Conservation (phyloP, 208 protist genomes). For the Wallacemonas sp. region DNA sequence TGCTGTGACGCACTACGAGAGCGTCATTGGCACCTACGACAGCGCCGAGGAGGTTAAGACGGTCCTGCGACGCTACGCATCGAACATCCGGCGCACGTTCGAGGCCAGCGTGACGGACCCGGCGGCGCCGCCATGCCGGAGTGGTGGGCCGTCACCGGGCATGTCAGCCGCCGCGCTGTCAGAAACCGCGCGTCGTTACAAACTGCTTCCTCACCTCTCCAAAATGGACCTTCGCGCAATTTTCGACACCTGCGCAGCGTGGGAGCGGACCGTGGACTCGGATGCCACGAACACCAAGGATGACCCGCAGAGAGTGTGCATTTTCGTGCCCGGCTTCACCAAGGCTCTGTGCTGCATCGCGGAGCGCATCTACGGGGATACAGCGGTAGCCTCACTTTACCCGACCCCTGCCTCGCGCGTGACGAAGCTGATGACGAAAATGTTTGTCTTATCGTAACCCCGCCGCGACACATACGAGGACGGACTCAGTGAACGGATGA, state of each 20-base stretch:
- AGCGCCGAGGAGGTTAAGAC: constrained; percentile 28
- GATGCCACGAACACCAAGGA: not conserved
- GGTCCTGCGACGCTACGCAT: constrained; percentile 35
- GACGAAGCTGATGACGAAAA: constrained; percentile 66
- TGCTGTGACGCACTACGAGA: not conserved
- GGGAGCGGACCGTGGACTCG: constrained; percentile 16
- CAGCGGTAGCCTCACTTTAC: constrained; percentile 42
- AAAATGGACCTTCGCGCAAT: constrained; percentile 42
- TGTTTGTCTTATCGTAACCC: constrained; percentile 53
- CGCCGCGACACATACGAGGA: not conserved
- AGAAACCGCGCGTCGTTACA: constrained; percentile 34
- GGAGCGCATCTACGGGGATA: constrained; percentile 52
- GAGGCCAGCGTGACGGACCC: constrained; percentile 17
- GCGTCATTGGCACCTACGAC: constrained; percentile 17
- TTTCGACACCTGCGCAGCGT: constrained; percentile 38
- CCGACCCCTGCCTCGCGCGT: constrained; percentile 42
- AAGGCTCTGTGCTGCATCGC: constrained; percentile 55
- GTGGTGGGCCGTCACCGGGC: not conserved
- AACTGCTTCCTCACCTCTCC: constrained; percentile 53
- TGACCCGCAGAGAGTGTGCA: constrained; percentile 25
- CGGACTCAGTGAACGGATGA: no score
- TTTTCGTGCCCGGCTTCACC: constrained; percentile 35
- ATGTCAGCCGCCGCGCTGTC: constrained; percentile 55
- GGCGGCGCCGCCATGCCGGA: not conserved
- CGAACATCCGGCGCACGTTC: constrained; percentile 49